Percentiles rank a stretch among this genome's conserved stretches.
phyloP scores from a whole-genome alignment of 2,329 filamentous ascomycete genomes.

The Aspergillus pseudoglaucus region DNA sequence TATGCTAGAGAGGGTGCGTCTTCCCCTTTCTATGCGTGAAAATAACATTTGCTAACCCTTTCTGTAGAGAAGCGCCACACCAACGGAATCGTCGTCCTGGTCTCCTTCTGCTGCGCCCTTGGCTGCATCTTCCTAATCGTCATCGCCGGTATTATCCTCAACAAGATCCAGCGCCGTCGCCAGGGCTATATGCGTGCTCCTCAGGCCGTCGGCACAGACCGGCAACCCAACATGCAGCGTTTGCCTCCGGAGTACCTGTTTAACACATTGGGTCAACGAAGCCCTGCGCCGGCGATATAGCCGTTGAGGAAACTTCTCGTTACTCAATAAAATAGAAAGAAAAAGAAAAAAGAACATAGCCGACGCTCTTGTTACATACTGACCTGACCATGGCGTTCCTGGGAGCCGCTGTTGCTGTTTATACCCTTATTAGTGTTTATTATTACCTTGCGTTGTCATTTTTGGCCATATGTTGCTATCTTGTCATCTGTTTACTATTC shows the following conservation, averaged over 20 bases:
- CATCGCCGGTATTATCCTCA: constrained; percentile 41
- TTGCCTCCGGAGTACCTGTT: constrained; percentile 43
- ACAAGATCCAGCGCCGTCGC: constrained; percentile 41
- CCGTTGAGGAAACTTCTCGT: constrained; percentile 1
- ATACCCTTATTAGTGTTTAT: no score
- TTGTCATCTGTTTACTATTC: no score
- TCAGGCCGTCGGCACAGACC: constrained; percentile 39
- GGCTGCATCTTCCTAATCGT: constrained; percentile 45
- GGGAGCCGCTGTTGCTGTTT: constrained; percentile 1
- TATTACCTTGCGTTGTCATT: no score
- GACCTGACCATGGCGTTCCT: no score
- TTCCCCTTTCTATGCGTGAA: not conserved
- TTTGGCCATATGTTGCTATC: no score
- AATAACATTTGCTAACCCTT: constrained; percentile 6
- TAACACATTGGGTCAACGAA: constrained; percentile 32
- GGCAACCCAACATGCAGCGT: constrained; percentile 40
- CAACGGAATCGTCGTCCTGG: constrained; percentile 40
- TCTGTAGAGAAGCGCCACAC: constrained; percentile 32
- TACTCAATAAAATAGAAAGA: constrained; percentile 1
- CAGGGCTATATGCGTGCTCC: constrained; percentile 43
- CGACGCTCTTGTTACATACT: no score
- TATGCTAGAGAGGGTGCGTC: constrained; percentile 55
- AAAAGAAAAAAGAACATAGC: constrained; percentile 2
- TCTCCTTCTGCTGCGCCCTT: constrained; percentile 43
- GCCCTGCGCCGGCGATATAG: constrained; percentile 30